Conservation (phyloP, 148 eudicot species). For the Spergularia bocconei region DNA sequence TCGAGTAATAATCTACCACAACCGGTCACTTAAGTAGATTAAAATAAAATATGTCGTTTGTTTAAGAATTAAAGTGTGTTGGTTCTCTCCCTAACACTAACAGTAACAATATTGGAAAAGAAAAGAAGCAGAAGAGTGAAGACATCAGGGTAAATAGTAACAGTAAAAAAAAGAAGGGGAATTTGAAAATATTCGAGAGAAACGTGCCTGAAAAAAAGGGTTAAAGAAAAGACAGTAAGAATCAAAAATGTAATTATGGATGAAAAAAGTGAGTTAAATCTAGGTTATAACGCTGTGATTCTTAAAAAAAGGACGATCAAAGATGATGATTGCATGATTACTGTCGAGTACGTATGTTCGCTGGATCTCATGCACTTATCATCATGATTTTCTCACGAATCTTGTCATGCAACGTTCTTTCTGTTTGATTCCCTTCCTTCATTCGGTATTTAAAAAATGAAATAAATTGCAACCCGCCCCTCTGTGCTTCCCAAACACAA, state of each 20-base stretch:
- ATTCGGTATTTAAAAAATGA: no score
- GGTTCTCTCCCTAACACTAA: no score
- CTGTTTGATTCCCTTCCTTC: not conserved
- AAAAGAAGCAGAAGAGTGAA: no score
- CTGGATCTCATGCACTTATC: conserved; percentile 33
- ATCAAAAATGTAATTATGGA: conserved; percentile 6
- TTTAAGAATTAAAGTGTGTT: no score
- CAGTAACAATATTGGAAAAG: no score
- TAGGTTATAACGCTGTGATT: conserved; percentile 17
- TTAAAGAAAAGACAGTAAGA: conserved; percentile 3
- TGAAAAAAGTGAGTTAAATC: not conserved
- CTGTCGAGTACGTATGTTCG: conserved; percentile 20
- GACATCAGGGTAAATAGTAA: not conserved
- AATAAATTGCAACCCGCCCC: no score
- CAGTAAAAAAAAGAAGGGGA: not conserved
- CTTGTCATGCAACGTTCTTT: conserved; percentile 24
- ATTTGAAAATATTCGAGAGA: conserved; percentile 4
- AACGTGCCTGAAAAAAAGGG: conserved; percentile 24
- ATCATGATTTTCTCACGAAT: conserved; percentile 25
- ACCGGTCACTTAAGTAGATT: no score
- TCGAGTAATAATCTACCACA: no score
- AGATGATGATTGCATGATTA: conserved; percentile 34
- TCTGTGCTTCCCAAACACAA: no score
- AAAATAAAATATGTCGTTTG: no score
- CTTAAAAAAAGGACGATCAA: conserved; percentile 12